These are phyloP conservation scores for Bombardia bombarda DNA, from an alignment of 495 filamentous ascomycete species.

Conservation along the genomic window DNA sequence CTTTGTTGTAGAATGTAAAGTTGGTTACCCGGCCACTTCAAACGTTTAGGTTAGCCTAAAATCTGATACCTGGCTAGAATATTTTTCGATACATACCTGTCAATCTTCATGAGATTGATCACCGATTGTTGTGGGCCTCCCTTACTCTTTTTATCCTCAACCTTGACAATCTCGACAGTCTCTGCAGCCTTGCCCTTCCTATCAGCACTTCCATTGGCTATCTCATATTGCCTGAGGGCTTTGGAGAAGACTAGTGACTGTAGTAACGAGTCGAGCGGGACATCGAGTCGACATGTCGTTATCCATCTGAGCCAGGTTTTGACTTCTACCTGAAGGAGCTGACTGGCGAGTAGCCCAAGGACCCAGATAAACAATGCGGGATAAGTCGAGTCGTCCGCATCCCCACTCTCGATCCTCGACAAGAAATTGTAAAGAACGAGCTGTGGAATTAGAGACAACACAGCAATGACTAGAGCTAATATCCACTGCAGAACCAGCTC, in stretches of 20 bases:
- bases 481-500: constrained; percentile 40
- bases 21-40: constrained; percentile 50
- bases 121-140: constrained; percentile 17
- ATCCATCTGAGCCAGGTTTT: constrained; percentile 54
- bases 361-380: constrained; percentile 50
- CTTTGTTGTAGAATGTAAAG: constrained; percentile 49
- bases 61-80: constrained; percentile 1
- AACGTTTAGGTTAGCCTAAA: background rate
- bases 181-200: no score
- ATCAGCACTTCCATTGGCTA: no score
- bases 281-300: constrained; percentile 47
- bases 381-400: constrained; percentile 18
- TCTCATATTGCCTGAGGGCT: constrained; percentile 60
- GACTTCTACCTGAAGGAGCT: constrained; percentile 40
- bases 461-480: constrained; percentile 39
- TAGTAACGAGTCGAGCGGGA: constrained; percentile 52
- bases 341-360: constrained; percentile 41
- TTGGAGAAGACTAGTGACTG: constrained; percentile 63
- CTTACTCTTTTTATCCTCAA: constrained; percentile 2
- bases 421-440: constrained; percentile 53
- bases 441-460: constrained; percentile 53
- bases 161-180: no score
- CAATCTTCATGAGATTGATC: constrained; percentile 33
- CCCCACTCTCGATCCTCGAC: constrained; percentile 43
- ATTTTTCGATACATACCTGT: constrained; percentile 21